A percentile compares a stretch with the other conserved stretches of the same genome.
phyloP scores from a whole-genome alignment of 2,329 filamentous ascomycete genomes.

The Scedosporium dehoogii region DNA sequence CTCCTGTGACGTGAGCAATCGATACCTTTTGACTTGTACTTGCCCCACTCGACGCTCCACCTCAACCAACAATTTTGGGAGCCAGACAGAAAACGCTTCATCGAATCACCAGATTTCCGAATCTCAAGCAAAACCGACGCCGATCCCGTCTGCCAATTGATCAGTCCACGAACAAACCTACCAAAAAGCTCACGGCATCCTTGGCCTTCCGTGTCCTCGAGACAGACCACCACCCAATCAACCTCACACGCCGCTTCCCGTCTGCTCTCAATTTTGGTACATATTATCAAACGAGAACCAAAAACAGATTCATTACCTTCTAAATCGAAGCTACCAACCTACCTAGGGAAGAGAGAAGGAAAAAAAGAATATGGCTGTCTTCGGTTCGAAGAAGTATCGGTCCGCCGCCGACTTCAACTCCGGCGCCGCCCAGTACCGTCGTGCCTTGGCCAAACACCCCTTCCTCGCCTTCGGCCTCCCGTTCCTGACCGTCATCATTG shows the following conservation, averaged over 20 bases:
- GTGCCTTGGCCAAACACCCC: constrained; percentile 64
- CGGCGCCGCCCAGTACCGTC: constrained; percentile 68
- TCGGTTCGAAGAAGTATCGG: constrained; percentile 63
- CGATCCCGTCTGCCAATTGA: not conserved
- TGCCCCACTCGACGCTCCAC: not conserved
- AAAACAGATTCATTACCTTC: not conserved
- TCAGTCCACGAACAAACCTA: not conserved
- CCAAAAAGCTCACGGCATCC: not conserved
- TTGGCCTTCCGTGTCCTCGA: too few species aligned
- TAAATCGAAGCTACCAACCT: not conserved
- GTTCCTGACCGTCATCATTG: constrained; percentile 82
- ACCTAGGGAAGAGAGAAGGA: not conserved
- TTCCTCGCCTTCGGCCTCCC: constrained; percentile 92
- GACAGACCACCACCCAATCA: not conserved
- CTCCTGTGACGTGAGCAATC: too few species aligned
- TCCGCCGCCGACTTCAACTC: constrained; percentile 51
- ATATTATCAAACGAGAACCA: not conserved
- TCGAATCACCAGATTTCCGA: not conserved
- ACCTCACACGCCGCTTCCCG: not conserved
- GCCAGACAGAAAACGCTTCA: not conserved
- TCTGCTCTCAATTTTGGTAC: not conserved
- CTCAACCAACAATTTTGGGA: not conserved
- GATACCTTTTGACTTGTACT: not conserved
- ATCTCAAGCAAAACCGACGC: not conserved
- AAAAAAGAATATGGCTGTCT: constrained; percentile 42